Base-by-base conservation (phyloP, 2,329 filamentous ascomycete species). In the Fusarium armeniacum region DNA sequence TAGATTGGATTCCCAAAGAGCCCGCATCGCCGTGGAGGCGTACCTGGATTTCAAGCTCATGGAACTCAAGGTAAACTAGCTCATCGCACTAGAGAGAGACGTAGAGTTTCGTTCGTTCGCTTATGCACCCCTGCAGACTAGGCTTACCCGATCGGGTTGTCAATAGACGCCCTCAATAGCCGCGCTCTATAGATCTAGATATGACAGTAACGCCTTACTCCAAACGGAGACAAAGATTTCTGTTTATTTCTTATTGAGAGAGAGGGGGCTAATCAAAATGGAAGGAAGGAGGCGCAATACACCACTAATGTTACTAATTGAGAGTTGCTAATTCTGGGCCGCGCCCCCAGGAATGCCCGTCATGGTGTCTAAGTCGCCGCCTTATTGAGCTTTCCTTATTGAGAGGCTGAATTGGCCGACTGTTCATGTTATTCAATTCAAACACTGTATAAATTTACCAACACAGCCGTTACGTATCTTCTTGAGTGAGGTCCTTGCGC, bases 81-180 rank as follows among this genome's bases (percentile, higher is more conserved):
- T 28, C 24, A 24, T 36, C 24, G 15, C 49, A 36, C 33, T 52
- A 52, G 26, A 40, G 36, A n/a, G n/a, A 10, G 24, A 52, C n/a
- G n/a, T 18, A n/a, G n/a, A 13, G 24, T 26, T 22, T 41, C 33
- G 10, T 30, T 51, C 28, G 24, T 44, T 65, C 49, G 46, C 40
- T 65, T 56, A 44, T 33, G 18, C 32, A 47, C 60, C 64, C 68
- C 59, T 58, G 52, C 46, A 35, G 11, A 5, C 8, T 33, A 41
- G 36, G 57, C 62, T 69, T 67, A 52, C 76, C 78, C 62, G 63
- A 78, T 80, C 65, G 77, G 78, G 71, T 35, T 62, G 44, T 78
- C 75, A 80, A 80, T 80, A 80, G 76, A 75, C 62, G 62, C 62
- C 66, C 58, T 78, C 73, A 78, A 79, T 78, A 77, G 56, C 72